These are phyloP conservation scores for Pseudogymnoascus sp. DNA, from an alignment of 2,329 filamentous ascomycete species.

Conservation along the genomic window DNA sequence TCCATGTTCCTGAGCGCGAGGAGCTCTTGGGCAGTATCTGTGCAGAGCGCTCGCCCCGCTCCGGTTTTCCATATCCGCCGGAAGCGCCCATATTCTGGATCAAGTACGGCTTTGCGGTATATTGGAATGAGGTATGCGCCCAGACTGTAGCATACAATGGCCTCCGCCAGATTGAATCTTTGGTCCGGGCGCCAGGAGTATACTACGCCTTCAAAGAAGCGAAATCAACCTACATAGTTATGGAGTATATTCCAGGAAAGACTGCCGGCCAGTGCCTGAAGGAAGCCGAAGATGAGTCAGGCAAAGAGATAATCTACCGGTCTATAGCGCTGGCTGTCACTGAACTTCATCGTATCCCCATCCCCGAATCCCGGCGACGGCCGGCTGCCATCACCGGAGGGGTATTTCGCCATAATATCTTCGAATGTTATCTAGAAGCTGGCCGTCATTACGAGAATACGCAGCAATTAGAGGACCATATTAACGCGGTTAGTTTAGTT, in stretches of 20 bases:
- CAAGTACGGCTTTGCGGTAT: background rate
- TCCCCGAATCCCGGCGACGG: slow-evolving; percentile 10
- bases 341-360: slow-evolving; percentile 18
- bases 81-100: background rate
- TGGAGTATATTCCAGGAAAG: background rate
- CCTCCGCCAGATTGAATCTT: background rate
- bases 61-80: background rate
- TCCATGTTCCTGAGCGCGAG: background rate
- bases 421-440: slow-evolving; percentile 11
- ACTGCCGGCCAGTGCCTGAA: background rate
- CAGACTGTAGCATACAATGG: background rate
- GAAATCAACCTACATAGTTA: background rate
- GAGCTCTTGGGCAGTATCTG: background rate
- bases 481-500: slow-evolving; percentile 15
- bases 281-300: slow-evolving; percentile 8
- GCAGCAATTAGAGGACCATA: slow-evolving; percentile 17
- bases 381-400: slow-evolving; percentile 9
- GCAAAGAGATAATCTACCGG: slow-evolving; percentile 13
- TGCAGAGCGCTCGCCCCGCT: background rate
- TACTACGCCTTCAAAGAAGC: background rate
- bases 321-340: slow-evolving; percentile 15
- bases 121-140: slow-evolving; percentile 1
- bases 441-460: slow-evolving; percentile 16
- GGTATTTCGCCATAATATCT: slow-evolving; percentile 9
- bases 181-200: background rate